Conservation (phyloP, 192 early-diverging fungal species). For the Podila minutissima region DNA sequence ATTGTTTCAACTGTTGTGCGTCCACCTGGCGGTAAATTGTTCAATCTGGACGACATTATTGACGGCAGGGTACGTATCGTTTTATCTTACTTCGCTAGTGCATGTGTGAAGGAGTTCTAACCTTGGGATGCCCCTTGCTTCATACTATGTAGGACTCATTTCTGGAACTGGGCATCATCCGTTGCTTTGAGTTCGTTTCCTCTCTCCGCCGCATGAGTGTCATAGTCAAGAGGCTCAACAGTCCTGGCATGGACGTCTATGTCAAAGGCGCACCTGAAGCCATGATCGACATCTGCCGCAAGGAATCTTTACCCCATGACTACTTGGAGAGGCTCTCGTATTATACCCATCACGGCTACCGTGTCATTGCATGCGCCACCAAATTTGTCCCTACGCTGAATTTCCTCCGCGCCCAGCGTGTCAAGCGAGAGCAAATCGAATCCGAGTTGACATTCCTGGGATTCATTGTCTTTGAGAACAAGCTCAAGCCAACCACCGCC, state of each 20-base stretch:
- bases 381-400: slow-evolving; percentile 72
- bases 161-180: slow-evolving; percentile 82
- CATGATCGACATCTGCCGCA: slow-evolving; percentile 86
- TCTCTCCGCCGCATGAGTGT: slow-evolving; percentile 93
- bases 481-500: slow-evolving; percentile 89
- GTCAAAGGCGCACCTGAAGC: slow-evolving; percentile 99
- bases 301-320: slow-evolving; percentile 86
- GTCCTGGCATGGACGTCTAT: slow-evolving; percentile 81
- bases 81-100: not conserved
- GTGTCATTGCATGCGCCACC: slow-evolving; percentile 93
- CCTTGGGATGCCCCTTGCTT: not conserved
- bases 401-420: slow-evolving; percentile 80
- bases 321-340: slow-evolving; percentile 82
- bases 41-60: slow-evolving; percentile 60
- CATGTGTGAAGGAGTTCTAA: too few species aligned
- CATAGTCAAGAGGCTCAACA: slow-evolving; percentile 77
- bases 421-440: slow-evolving; percentile 89
- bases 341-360: slow-evolving; percentile 96
- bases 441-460: slow-evolving; percentile 89
- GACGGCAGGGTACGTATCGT: slow-evolving; percentile 19
- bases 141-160: slow-evolving; percentile 24
- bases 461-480: slow-evolving; percentile 99
- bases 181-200: slow-evolving; percentile 94
- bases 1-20: slow-evolving; percentile 87
- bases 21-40: slow-evolving; percentile 76